A percentile compares a stretch with the other conserved stretches of the same genome.
Conservation (phyloP, 306 rosid genomes). For the Dryas octopetala region DNA sequence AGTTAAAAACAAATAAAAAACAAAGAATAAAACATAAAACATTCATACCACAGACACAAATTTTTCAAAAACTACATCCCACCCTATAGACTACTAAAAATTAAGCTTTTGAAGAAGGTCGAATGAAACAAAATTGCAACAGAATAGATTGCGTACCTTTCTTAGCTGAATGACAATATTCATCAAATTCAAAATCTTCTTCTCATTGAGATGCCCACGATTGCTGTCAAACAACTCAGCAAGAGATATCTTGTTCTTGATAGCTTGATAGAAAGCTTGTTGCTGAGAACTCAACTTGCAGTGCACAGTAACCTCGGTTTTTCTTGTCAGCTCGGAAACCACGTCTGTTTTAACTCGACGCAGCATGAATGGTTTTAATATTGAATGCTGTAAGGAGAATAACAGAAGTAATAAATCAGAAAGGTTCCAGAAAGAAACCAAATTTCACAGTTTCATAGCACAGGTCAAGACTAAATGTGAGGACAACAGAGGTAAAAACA, state of each 20-base stretch:
- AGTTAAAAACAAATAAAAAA: not conserved
- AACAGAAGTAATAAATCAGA: constrained; percentile 24
- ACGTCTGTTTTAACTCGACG: constrained; percentile 96
- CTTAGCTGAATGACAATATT: constrained; percentile 96
- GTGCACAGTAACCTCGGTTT: constrained; percentile 93
- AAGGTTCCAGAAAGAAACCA: not conserved
- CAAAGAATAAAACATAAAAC: not conserved
- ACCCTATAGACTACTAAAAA: constrained; percentile 15
- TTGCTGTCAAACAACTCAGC: constrained; percentile 87
- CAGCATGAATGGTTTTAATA: constrained; percentile 95
- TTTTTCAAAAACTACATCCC: not conserved
- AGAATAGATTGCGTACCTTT: constrained; percentile 54
- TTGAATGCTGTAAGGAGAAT: constrained; percentile 73
- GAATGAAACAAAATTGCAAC: not conserved
- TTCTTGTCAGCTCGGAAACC: constrained; percentile 81
- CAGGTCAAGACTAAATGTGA: not conserved
- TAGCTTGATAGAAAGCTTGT: constrained; percentile 97
- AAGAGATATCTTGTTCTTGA: constrained; percentile 97
- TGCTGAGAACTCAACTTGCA: constrained; percentile 98
- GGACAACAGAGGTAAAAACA: not conserved
- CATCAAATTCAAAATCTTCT: constrained; percentile 85
- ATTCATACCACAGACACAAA: constrained; percentile 3
- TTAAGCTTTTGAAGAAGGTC: not conserved
- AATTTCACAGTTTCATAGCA: constrained; percentile 8
- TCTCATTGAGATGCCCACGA: constrained; percentile 88